Evolutionary conservation across 2,329 filamentous ascomycete species (phyloP), one percentile per base, ranked within the genome.

Genomic region (Xylariaceae sp.): DNA sequence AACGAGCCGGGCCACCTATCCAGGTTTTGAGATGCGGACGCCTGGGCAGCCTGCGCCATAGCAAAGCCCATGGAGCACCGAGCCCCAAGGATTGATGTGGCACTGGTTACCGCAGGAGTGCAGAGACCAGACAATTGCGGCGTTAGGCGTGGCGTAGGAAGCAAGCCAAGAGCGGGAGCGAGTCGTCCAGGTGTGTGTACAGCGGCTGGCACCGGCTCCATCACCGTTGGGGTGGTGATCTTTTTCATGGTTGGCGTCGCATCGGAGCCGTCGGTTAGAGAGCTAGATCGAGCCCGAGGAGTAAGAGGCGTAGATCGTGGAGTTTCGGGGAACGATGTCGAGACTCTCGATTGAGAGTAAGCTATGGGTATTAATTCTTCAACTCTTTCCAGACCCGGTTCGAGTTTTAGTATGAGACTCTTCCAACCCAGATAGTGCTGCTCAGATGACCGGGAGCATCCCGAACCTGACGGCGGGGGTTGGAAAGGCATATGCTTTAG

Each of bases 401-500:
- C 80, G 64, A 87, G 76, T 58, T 74, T 75, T 35, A 85, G 70
- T 64, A 87, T 82, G 52, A 86, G 75, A 30, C 77, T 77, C 68
- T 82, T 84, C 81, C 85, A 88, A 62, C 84, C 78, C 53, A 75
- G 71, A 56, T 76, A 78, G 67, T 82, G 79, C 51, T 76, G 76
- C 53, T 80, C 75, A 35, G 77, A 73, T 2, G 73, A 60, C 51
- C 65, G 67, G 60, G 74, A 75, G n/a, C 74, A 74, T 13, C 72
- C 67, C 17, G 75, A 74, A 48, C 81, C 82, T 2, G 83, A 78
- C 6, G 83, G 80, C 5, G 83, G 78, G 11, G 83, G 82, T 52
- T 82, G 79, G 0, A 81, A 79, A 9, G 91, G 89, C 11, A 89
- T 92, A 69, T 92, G 89, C 74, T 89, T 90, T 66, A 96, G 78